Evolutionary conservation across 2,329 filamentous ascomycete species (phyloP), one percentile per base, ranked within the genome.

Genomic region (Trichoderma sp.): DNA sequence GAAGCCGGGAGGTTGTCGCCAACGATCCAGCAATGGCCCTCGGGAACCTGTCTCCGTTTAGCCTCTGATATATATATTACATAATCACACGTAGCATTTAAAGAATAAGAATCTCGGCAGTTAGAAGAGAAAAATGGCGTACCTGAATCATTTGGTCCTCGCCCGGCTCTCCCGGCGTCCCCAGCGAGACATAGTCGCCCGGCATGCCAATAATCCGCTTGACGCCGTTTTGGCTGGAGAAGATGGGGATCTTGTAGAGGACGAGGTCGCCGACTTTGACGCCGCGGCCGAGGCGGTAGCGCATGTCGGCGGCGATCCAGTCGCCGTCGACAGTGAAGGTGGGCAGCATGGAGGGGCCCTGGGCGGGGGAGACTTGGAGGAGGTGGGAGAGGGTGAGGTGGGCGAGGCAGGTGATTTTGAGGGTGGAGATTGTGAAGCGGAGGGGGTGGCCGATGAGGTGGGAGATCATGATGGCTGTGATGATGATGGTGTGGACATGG

Each of bases 1-100:
- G 94, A 98, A 77, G 89, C 92, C 3, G 89, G 86, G 73, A 97
- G 79, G 81, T 98, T 98, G 81, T 99, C 96, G 3, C 96, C 96
- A 3, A 90, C 89, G 7, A 98, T 84, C 89, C 94, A 98, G 77
- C 94, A 97, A 84, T 99, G 96, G 1, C 96, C 96, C 78, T 92
- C 86, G 0, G 96, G 96, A 18, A 99, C 90, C 93, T 97, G n/a
- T 70, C 3, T 21, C 39, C 51, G 14, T n/a, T 64, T 57, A 43
- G 36, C 53, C 26, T 51, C 9, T 26, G 5, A 28, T 11, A 18
- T 65, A 14, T 53, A 30, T 21, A 6, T 9, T 11, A n/a, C 15
- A 21, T 2, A 43, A 36, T 30, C 34, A 32, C 11, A 47, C 12
- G 18, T 21, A 47, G 4, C 43, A 47, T n/a, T n/a, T n/a, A n/a